A percentile compares a stretch with the other conserved stretches of the same genome.
These are phyloP conservation scores for Colletotrichum gloeosporioides DNA, from an alignment of 2,329 filamentous ascomycete genomes.

Conservation along the genomic window DNA sequence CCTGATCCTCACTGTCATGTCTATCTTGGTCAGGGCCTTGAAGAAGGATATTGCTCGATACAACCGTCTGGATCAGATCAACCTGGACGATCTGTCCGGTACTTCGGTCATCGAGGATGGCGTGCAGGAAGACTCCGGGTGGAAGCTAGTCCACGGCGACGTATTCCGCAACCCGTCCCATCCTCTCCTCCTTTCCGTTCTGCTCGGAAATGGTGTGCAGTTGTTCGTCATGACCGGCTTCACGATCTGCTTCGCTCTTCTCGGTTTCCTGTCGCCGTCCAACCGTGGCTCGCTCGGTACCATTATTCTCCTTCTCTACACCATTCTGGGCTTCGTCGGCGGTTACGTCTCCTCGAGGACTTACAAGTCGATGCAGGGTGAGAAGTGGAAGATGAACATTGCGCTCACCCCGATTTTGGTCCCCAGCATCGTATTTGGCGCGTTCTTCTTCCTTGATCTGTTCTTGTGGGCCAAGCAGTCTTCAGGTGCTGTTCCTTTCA, in stretches of 20 bases:
- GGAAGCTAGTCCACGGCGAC: conserved; percentile 98
- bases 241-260: conserved; percentile 90
- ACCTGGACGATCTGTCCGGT: conserved; percentile 85
- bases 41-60: conserved; percentile 96
- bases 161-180: conserved; percentile 90
- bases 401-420: conserved; percentile 84
- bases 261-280: conserved; percentile 94
- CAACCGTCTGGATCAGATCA: conserved; percentile 91
- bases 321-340: conserved; percentile 88
- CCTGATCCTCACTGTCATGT: conserved; percentile 87
- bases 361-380: conserved; percentile 95
- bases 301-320: conserved; percentile 92
- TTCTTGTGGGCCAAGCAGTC: conserved; percentile 95
- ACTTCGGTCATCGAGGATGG: conserved; percentile 85
- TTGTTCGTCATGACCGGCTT: conserved; percentile 97
- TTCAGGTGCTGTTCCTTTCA: conserved; percentile 93
- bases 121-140: conserved; percentile 96
- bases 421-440: conserved; percentile 82
- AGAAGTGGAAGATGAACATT: conserved; percentile 95
- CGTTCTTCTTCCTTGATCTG: conserved; percentile 93
- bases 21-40: conserved; percentile 86
- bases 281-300: conserved; percentile 94
- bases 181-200: conserved; percentile 82
- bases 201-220: conserved; percentile 93
- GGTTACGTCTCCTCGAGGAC: conserved; percentile 87